These are phyloP conservation scores for Backusella macrospora DNA, from an alignment of 192 early-diverging fungal genomes.

Conservation along the genomic window DNA sequence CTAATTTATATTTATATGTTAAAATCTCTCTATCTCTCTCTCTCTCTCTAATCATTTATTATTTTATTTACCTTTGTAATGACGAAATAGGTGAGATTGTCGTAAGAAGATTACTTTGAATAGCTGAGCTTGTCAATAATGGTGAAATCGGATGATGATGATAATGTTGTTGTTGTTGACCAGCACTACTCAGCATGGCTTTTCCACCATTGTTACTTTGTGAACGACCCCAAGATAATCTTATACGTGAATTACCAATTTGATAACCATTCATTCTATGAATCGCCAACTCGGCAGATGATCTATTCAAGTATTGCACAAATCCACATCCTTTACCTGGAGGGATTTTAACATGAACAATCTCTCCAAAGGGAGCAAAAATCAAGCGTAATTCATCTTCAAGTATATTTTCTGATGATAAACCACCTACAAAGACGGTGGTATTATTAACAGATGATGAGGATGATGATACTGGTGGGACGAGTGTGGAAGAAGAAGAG, in stretches of 20 bases:
- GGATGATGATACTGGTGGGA: slow-evolving; percentile 63
- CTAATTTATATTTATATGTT: not conserved
- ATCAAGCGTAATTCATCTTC: slow-evolving; percentile 86
- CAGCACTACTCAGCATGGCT: not conserved
- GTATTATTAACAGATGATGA: slow-evolving; percentile 63
- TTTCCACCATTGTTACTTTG: slow-evolving; percentile 43
- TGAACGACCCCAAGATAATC: slow-evolving; percentile 60
- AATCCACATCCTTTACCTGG: slow-evolving; percentile 98
- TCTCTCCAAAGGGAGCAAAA: slow-evolving; percentile 89
- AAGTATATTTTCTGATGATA: slow-evolving; percentile 64
- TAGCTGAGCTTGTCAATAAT: not conserved
- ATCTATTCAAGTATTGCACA: slow-evolving; percentile 85
- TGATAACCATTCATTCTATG: slow-evolving; percentile 84
- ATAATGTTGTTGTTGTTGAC: no score
- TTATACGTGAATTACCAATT: slow-evolving; percentile 67
- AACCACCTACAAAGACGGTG: slow-evolving; percentile 97
- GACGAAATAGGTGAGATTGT: not conserved
- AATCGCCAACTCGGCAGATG: slow-evolving; percentile 88
- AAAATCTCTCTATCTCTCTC: not conserved
- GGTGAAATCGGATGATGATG: not conserved
- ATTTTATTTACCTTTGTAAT: not conserved
- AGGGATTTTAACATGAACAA: slow-evolving; percentile 93
- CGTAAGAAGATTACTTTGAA: not conserved
- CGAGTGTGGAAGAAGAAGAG: not conserved
- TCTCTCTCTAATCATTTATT: not conserved